Conservation (phyloP, 805 yeast genomes). For the Nakazawaea ernobii region DNA sequence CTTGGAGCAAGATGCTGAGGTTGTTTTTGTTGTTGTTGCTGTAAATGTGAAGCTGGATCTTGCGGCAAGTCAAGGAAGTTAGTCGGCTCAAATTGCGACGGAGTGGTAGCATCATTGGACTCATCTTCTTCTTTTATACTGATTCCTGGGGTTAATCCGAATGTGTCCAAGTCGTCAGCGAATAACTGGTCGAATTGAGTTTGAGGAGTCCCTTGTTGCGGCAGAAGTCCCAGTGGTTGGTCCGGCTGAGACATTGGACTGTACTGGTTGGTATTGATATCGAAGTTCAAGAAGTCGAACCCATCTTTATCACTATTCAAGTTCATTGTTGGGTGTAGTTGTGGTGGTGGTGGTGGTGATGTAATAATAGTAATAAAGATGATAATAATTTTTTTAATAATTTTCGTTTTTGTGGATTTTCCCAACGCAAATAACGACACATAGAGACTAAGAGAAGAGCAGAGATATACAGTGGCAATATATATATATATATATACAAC, state of each 20-base stretch:
- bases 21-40: slow-evolving; percentile 1
- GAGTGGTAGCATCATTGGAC: slow-evolving; percentile 1
- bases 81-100: slow-evolving; percentile 5
- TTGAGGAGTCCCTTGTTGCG: background rate
- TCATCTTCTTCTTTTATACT: slow-evolving; percentile 1
- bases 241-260: background rate
- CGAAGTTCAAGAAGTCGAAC: slow-evolving; percentile 8
- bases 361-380: too few relatives aligned
- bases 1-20: background rate
- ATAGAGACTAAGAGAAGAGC: too few relatives aligned
- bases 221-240: background rate
- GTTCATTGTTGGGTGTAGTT: background rate
- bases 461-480: background rate
- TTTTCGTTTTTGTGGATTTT: too few relatives aligned
- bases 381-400: too few relatives aligned
- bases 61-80: slow-evolving; percentile 1
- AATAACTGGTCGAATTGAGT: slow-evolving; percentile 5
- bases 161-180: slow-evolving; percentile 12
- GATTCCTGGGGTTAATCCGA: slow-evolving; percentile 10
- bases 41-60: background rate
- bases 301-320: background rate
- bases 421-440: too few relatives aligned
- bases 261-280: background rate
- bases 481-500: background rate
- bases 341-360: too few relatives aligned